These are phyloP conservation scores for Chrysosporium keratinophilum DNA, from an alignment of 2,329 filamentous ascomycete genomes.

Conservation along the genomic window DNA sequence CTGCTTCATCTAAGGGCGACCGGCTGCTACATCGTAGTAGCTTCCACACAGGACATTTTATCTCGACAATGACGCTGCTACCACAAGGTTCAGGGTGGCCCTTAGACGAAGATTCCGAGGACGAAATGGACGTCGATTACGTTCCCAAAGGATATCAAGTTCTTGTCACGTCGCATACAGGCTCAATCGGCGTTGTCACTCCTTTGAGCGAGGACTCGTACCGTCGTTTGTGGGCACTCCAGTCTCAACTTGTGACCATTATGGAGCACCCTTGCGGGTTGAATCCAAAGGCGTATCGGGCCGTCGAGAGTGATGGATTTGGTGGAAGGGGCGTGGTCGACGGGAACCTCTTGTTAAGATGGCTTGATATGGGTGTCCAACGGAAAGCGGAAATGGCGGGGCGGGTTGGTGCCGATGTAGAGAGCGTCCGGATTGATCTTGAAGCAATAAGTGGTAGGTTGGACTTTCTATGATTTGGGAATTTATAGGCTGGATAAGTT, in stretches of 20 bases:
- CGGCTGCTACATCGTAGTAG: conserved; percentile 76
- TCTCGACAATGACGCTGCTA: conserved; percentile 64
- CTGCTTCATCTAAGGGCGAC: conserved; percentile 82
- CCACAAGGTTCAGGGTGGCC: conserved; percentile 48
- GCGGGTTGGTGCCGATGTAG: conserved; percentile 58
- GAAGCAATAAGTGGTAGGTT: conserved; percentile 56
- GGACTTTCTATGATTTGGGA: conserved; percentile 28
- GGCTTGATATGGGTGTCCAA: conserved; percentile 63
- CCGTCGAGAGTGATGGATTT: conserved; percentile 41
- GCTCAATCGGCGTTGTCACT: conserved; percentile 64
- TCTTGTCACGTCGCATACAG: conserved; percentile 64
- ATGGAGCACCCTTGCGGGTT: conserved; percentile 68
- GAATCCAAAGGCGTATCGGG: conserved; percentile 71
- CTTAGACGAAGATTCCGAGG: conserved; percentile 25
- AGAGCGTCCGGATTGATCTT: conserved; percentile 60
- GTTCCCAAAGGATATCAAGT: conserved; percentile 38
- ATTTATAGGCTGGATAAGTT: neutral
- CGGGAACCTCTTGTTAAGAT: conserved; percentile 62
- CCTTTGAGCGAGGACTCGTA: conserved; percentile 71
- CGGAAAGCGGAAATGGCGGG: conserved; percentile 62
- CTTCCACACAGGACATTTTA: conserved; percentile 75
- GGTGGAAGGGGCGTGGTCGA: conserved; percentile 61
- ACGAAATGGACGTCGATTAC: conserved; percentile 32
- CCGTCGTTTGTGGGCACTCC: conserved; percentile 68
- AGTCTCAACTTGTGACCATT: conserved; percentile 66